Conservation (phyloP, 345 rosid genomes). For the Populus euphratica region DNA sequence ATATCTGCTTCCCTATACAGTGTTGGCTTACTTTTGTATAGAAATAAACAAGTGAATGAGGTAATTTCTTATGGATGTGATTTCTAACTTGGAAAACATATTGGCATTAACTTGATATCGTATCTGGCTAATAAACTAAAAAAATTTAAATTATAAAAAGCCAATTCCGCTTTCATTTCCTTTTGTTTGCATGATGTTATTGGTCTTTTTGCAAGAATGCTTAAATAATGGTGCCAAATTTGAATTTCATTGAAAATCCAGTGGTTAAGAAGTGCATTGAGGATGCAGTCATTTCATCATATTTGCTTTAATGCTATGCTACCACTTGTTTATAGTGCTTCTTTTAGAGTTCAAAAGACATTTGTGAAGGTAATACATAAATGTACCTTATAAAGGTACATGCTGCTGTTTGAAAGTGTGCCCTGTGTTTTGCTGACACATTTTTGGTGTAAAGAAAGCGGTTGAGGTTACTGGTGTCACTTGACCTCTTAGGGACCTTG, state of each 20-base stretch:
- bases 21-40: constrained; percentile 60
- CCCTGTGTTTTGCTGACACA: too few relatives aligned
- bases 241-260: not conserved
- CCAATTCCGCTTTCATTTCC: not conserved
- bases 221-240: not conserved
- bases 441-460: not conserved
- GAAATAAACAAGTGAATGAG: constrained; percentile 62
- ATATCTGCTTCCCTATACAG: constrained; percentile 56
- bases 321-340: not conserved
- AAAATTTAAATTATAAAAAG: too few relatives aligned
- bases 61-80: constrained; percentile 33
- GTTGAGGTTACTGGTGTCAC: not conserved
- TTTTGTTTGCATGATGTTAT: not conserved
- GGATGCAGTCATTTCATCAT: constrained; percentile 7
- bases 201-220: not conserved
- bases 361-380: not conserved
- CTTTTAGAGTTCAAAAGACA: not conserved
- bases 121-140: not conserved
- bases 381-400: not conserved
- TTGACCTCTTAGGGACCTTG: too few relatives aligned
- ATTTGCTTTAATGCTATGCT: not conserved
- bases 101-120: not conserved
- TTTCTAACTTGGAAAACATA: not conserved
- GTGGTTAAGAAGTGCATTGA: not conserved
- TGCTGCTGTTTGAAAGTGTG: too few relatives aligned